Evolutionary conservation across 140 eudicot species (phyloP).

Genomic region (Flaveria floridana): DNA sequence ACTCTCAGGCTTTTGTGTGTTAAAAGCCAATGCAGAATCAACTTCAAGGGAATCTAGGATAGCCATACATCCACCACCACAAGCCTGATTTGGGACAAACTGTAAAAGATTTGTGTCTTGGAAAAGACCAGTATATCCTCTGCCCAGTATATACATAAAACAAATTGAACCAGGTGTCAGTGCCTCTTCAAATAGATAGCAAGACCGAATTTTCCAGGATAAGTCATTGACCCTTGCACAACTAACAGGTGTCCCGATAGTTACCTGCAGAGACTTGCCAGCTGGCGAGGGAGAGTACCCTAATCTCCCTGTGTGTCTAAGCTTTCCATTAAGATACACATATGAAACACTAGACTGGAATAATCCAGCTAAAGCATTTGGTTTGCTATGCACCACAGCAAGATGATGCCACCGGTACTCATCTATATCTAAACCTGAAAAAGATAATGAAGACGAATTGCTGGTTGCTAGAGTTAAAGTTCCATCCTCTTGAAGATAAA

Average conservation of each 20-base stretch:
- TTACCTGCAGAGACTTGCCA: constrained; percentile 87
- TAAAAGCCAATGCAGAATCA: constrained; percentile 62
- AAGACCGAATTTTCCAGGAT: constrained; percentile 83
- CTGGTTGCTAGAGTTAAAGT: constrained; percentile 81
- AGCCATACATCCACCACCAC: constrained; percentile 96
- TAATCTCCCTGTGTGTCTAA: constrained; percentile 85
- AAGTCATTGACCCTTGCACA: constrained; percentile 70
- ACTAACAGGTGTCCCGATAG: constrained; percentile 77
- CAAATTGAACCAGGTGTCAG: constrained; percentile 86
- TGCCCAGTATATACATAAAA: constrained; percentile 91
- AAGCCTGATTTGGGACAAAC: constrained; percentile 91
- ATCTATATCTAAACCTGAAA: constrained; percentile 77
- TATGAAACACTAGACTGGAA: constrained; percentile 94
- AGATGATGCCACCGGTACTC: constrained; percentile 98
- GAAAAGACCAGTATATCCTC: constrained; percentile 96
- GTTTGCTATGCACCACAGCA: constrained; percentile 93
- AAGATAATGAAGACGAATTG: constrained; percentile 74
- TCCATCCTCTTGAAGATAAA: constrained; percentile 88
- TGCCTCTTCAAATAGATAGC: constrained; percentile 91
- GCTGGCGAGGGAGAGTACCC: constrained; percentile 94
- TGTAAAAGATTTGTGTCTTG: constrained; percentile 84
- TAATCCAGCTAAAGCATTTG: constrained; percentile 94
- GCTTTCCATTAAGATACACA: constrained; percentile 85
- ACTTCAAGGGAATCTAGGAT: constrained; percentile 83
- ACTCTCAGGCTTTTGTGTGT: constrained; percentile 59